phyloP scores from a whole-genome alignment of 768 basidiomycete genomes.

The Amanita fuliginea region DNA sequence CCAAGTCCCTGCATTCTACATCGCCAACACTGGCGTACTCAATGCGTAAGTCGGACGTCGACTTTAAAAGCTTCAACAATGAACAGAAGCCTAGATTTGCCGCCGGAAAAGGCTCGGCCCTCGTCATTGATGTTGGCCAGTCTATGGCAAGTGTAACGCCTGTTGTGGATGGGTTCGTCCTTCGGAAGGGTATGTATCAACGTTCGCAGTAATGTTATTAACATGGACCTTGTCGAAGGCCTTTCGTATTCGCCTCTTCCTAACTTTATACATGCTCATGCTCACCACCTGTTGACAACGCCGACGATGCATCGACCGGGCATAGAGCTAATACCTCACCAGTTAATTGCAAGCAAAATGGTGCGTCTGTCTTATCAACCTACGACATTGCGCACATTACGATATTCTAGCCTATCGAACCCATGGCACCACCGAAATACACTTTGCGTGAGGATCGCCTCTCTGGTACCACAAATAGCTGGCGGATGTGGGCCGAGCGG shows the following conservation, averaged over 20 bases:
- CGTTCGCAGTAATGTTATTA: background rate
- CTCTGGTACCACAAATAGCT: conserved; percentile 64
- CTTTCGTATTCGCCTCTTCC: conserved; percentile 68
- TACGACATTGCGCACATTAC: conserved; percentile 3
- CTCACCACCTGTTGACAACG: conserved; percentile 52
- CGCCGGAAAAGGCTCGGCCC: conserved; percentile 92
- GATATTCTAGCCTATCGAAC: conserved; percentile 54
- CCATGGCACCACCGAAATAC: conserved; percentile 52
- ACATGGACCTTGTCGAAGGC: conserved; percentile 32
- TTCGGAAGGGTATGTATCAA: conserved; percentile 66
- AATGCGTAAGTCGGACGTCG: conserved; percentile 57
- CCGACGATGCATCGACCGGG: conserved; percentile 38
- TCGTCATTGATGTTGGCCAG: conserved; percentile 91
- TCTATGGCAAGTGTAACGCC: conserved; percentile 87
- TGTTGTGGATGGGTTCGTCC: conserved; percentile 94
- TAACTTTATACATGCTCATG: conserved; percentile 70
- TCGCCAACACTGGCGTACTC: conserved; percentile 88
- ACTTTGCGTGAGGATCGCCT: conserved; percentile 67
- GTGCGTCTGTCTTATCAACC: conserved; percentile 23
- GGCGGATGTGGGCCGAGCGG: conserved; percentile 70
- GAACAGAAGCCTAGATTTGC: conserved; percentile 56
- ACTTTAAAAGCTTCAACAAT: conserved; percentile 1
- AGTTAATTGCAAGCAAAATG: conserved; percentile 76
- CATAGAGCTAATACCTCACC: conserved; percentile 73
- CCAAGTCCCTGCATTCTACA: conserved; percentile 89